Evolutionary conservation across 352 stramenopile genomes (phyloP), one percentile per base, ranked within the genome.

Genomic region (Phytopythium ostracodes): DNA sequence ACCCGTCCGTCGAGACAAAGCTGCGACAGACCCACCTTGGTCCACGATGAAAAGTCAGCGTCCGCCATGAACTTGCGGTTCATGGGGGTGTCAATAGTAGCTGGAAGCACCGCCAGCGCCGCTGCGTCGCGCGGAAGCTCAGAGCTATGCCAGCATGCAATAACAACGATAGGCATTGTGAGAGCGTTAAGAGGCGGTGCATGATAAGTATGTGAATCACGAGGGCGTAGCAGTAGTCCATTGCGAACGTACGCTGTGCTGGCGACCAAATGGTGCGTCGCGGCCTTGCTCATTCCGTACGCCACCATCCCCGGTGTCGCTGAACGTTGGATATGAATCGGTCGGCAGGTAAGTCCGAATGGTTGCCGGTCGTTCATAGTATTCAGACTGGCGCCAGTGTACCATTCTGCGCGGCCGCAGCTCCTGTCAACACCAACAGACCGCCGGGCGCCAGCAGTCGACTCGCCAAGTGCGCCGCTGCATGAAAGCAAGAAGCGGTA

Each of bases 31-130:
- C 25, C 57, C 68, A 91, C 80, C 63, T 82, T 90, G 12, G 87
- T 94, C 87, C 87, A 94, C 10, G 76, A 87, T 8, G 81, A 87
- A 62, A 91, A 91, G 62, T 97, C 88, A 24, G 87, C 87, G 52
- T 94, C 76, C 2, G 71, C 75, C 85, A 96, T 96, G 63, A 75
- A 91, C 73, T 91, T 88, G 62, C 88, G 87, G 66, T 97, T 97
- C 69, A 88, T 94, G 4, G 88, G 84, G 47, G 88, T 97, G 64
- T 97, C 89, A 56, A 96, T 95, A 18, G 85, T 95, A 31, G 66
- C 64, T 5, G 89, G 89, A 0, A 96, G 71, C 27, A 97, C 74
- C 9, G 80, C 86, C 20, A 92, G 54, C 5, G 81, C 81, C 1
- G 81, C 79, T 20, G 81, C 68, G 27, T 74, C 66, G 11, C 72